These are phyloP conservation scores for Cadophora luteo-olivacea DNA, from an alignment of 2,329 filamentous ascomycete genomes.

Conservation along the genomic window DNA sequence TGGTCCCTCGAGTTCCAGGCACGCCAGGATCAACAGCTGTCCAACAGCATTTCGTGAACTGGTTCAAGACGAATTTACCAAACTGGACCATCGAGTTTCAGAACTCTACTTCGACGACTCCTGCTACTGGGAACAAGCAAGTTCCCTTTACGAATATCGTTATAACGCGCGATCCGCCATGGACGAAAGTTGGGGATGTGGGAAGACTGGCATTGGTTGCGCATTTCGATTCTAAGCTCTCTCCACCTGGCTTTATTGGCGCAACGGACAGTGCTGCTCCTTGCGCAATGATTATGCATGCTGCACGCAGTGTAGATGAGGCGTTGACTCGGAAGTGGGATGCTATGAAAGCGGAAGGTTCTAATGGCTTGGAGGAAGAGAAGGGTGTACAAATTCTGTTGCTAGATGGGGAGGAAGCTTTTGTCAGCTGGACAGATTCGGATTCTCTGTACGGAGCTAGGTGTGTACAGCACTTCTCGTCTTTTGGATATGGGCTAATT, in stretches of 20 bases:
- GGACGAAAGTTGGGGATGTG: conserved; percentile 75
- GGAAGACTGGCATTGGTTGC: conserved; percentile 85
- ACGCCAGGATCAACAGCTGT: conserved; percentile 76
- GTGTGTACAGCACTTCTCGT: conserved; percentile 50
- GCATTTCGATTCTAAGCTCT: conserved; percentile 88
- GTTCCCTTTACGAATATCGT: conserved; percentile 90
- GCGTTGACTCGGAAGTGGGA: conserved; percentile 85
- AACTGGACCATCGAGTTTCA: conserved; percentile 83
- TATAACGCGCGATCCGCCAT: conserved; percentile 86
- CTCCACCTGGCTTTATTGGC: conserved; percentile 86
- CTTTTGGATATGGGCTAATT: conserved; percentile 23
- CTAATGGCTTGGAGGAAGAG: conserved; percentile 70
- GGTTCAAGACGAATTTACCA: conserved; percentile 78
- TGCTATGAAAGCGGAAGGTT: conserved; percentile 67
- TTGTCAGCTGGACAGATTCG: conserved; percentile 75
- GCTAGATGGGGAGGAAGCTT: conserved; percentile 94
- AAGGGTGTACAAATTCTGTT: conserved; percentile 88
- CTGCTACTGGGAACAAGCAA: conserved; percentile 70
- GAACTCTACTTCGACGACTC: conserved; percentile 87
- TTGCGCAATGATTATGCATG: conserved; percentile 91
- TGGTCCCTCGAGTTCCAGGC: conserved; percentile 87
- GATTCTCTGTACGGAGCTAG: conserved; percentile 91
- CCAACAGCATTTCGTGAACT: conserved; percentile 82
- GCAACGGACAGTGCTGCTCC: conserved; percentile 93
- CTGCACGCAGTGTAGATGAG: conserved; percentile 78